A percentile compares a stretch with the other conserved stretches of the same genome.
Conservation (phyloP, 441 rosid species). For the Breynia disticha region DNA sequence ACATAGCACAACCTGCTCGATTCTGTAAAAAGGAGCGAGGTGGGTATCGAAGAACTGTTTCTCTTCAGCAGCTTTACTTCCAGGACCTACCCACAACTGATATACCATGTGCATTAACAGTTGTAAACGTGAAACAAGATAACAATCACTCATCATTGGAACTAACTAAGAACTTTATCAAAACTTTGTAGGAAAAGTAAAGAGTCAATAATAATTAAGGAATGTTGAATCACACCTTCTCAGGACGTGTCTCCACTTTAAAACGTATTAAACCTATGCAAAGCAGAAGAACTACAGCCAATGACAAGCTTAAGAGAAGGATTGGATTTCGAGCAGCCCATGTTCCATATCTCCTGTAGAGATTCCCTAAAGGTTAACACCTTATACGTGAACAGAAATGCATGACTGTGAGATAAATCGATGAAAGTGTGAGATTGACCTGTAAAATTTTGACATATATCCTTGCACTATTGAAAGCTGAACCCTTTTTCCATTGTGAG, state of each 20-base stretch:
- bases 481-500: constrained; percentile 50
- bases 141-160: not conserved
- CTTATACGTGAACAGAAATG: not conserved
- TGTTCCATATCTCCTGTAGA: constrained; percentile 73
- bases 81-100: constrained; percentile 98
- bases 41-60: constrained; percentile 81
- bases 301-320: constrained; percentile 54
- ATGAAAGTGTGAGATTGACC: constrained; percentile 36
- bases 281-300: constrained; percentile 68
- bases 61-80: constrained; percentile 92
- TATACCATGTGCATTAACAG: constrained; percentile 20
- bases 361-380: not conserved
- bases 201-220: not conserved
- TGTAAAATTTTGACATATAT: constrained; percentile 74
- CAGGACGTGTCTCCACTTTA: constrained; percentile 97
- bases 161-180: not conserved
- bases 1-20: constrained; percentile 62
- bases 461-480: constrained; percentile 89
- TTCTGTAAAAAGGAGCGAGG: constrained; percentile 94
- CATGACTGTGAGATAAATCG: constrained; percentile 11
- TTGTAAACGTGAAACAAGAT: not conserved
- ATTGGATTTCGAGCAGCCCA: constrained; percentile 92
- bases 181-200: not conserved
- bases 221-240: constrained; percentile 50
- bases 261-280: constrained; percentile 82